A percentile compares a stretch with the other conserved stretches of the same genome.
Evolutionary conservation across 768 basidiomycete species (phyloP).

Genomic region (Boletus speciosus): DNA sequence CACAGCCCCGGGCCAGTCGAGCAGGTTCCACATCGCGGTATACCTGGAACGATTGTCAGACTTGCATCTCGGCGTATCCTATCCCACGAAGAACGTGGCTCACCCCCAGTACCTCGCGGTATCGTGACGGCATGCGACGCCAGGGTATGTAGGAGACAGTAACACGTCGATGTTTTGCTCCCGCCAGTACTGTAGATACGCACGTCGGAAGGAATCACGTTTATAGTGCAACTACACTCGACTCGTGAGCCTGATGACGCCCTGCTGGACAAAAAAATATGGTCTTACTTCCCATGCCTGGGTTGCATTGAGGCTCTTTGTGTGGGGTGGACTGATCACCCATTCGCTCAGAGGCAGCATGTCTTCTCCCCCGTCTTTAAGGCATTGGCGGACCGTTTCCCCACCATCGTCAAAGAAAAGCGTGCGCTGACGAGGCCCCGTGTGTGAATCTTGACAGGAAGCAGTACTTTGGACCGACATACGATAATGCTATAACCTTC

Average conservation of each 20-base stretch:
- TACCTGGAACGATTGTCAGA: constrained; percentile 26
- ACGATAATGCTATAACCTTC: constrained; percentile 33
- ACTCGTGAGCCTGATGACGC: neutral
- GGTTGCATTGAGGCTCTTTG: constrained; percentile 22
- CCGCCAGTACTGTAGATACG: constrained; percentile 37
- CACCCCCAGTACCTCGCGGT: constrained; percentile 35
- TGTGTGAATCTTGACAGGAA: neutral
- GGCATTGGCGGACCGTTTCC: constrained; percentile 17
- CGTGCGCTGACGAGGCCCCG: constrained; percentile 22
- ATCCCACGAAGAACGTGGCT: neutral
- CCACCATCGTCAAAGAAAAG: constrained; percentile 42
- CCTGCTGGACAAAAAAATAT: neutral
- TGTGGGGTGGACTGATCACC: constrained; percentile 28
- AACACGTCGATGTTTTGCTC: constrained; percentile 38
- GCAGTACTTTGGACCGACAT: constrained; percentile 1
- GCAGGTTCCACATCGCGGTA: constrained; percentile 41
- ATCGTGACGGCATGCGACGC: constrained; percentile 37
- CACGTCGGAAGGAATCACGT: constrained; percentile 34
- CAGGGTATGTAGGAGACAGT: constrained; percentile 35
- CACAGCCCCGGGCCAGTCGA: constrained; percentile 42
- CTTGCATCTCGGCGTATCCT: neutral
- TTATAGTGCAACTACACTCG: constrained; percentile 23
- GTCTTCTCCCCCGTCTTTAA: constrained; percentile 33
- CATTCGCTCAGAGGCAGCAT: constrained; percentile 37
- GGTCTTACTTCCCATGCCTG: constrained; percentile 30